Conservation (phyloP, 495 filamentous ascomycete genomes). For the Viridothelium virens region DNA sequence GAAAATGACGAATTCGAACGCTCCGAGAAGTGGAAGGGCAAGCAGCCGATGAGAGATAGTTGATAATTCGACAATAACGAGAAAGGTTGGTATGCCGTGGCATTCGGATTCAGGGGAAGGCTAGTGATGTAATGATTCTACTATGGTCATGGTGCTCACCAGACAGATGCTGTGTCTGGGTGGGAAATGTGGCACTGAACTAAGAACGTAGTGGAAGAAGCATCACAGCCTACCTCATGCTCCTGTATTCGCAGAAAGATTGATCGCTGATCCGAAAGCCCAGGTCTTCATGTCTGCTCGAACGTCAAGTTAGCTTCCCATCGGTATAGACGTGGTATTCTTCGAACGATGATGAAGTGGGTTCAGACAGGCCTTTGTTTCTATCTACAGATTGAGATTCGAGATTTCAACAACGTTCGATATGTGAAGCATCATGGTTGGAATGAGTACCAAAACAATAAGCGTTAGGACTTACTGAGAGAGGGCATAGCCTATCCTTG, state of each 20-base stretch:
- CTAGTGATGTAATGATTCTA: too few relatives aligned
- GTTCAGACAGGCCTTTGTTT: conserved; percentile 2
- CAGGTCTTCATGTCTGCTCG: neutral
- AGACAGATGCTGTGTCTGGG: too few relatives aligned
- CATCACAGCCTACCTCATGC: too few relatives aligned
- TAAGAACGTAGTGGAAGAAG: too few relatives aligned
- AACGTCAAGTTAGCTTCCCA: neutral
- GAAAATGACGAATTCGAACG: neutral
- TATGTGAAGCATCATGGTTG: neutral
- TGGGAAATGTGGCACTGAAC: too few relatives aligned
- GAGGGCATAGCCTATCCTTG: neutral
- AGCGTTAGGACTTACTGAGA: neutral
- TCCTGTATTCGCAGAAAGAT: too few relatives aligned
- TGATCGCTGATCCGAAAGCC: too few relatives aligned
- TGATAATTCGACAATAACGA: neutral
- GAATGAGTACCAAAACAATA: neutral
- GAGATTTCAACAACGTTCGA: neutral
- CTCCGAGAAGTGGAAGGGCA: neutral
- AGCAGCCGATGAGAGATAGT: neutral
- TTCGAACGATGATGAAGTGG: neutral
- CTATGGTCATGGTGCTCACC: too few relatives aligned
- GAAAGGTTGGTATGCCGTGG: too few relatives aligned
- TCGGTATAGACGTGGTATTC: neutral
- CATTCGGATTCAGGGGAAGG: too few relatives aligned
- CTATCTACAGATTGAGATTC: conserved; percentile 5